phyloP scores from a whole-genome alignment of 441 rosid species.

The Iberis amara region DNA sequence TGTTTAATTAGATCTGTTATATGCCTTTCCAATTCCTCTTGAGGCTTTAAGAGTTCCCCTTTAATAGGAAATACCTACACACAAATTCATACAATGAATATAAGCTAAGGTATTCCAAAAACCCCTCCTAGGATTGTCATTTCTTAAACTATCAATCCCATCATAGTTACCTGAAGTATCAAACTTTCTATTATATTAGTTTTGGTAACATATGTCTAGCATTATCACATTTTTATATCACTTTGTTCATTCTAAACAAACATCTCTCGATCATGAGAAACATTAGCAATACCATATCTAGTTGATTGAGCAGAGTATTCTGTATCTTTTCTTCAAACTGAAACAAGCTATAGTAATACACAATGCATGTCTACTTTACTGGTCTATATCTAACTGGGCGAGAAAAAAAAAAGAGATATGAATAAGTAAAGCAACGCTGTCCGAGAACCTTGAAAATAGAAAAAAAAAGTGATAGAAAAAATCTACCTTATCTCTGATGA shows the following conservation, averaged over 20 bases:
- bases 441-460: neutral
- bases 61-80: slow-evolving; percentile 79
- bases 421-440: neutral
- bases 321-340: neutral
- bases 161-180: neutral
- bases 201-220: neutral
- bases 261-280: no score
- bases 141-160: slow-evolving; percentile 3
- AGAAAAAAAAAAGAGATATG: neutral
- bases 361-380: neutral
- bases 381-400: neutral
- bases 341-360: neutral
- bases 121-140: neutral
- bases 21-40: slow-evolving; percentile 90
- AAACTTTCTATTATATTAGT: neutral
- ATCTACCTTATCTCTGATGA: slow-evolving; percentile 80
- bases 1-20: slow-evolving; percentile 81
- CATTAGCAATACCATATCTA: slow-evolving; percentile 2
- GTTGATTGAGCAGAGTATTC: neutral
- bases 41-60: slow-evolving; percentile 84
- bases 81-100: neutral
- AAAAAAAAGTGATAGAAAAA: neutral
- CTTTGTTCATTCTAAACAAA: no score
- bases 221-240: no score
- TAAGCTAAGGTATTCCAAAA: neutral